Conservation (phyloP, 306 rosid genomes). For the Castanospermum australe region DNA sequence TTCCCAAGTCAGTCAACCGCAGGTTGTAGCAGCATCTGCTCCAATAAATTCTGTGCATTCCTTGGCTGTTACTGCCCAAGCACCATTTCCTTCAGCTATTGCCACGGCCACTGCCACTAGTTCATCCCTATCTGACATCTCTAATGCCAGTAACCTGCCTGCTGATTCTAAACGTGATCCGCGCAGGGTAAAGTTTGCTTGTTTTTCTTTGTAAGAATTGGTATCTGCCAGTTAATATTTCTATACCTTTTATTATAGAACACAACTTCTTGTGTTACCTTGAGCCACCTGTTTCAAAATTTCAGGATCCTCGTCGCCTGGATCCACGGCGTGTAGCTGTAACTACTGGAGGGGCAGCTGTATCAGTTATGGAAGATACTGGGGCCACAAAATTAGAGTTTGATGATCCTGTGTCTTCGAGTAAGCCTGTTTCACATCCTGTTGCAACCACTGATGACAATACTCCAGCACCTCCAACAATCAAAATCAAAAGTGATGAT, state of each 20-base stretch:
- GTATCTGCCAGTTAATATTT: neutral
- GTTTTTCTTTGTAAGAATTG: constrained; percentile 7
- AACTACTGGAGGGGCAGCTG: constrained; percentile 46
- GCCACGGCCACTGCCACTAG: constrained; percentile 42
- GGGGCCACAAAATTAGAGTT: constrained; percentile 48
- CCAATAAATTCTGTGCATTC: constrained; percentile 63
- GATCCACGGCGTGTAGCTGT: constrained; percentile 82
- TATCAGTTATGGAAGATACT: constrained; percentile 53
- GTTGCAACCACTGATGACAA: constrained; percentile 38
- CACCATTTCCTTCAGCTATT: constrained; percentile 44
- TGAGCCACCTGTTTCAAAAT: constrained; percentile 26
- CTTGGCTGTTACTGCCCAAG: constrained; percentile 50
- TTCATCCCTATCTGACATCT: constrained; percentile 53
- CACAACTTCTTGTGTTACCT: constrained; percentile 13
- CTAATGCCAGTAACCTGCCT: constrained; percentile 51
- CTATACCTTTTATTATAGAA: constrained; percentile 1
- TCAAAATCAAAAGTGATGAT: constrained; percentile 53
- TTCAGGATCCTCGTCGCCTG: constrained; percentile 96
- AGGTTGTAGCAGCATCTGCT: constrained; percentile 45
- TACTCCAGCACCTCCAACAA: constrained; percentile 39
- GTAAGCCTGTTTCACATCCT: constrained; percentile 53
- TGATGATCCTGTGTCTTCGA: constrained; percentile 51
- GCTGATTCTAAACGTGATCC: constrained; percentile 92
- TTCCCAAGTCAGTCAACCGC: constrained; percentile 50
- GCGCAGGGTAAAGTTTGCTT: constrained; percentile 68